Percentiles rank a stretch among this genome's conserved stretches.
phyloP scores from a whole-genome alignment of 2,329 filamentous ascomycete genomes.

The Chaetomiaceae sp. region DNA sequence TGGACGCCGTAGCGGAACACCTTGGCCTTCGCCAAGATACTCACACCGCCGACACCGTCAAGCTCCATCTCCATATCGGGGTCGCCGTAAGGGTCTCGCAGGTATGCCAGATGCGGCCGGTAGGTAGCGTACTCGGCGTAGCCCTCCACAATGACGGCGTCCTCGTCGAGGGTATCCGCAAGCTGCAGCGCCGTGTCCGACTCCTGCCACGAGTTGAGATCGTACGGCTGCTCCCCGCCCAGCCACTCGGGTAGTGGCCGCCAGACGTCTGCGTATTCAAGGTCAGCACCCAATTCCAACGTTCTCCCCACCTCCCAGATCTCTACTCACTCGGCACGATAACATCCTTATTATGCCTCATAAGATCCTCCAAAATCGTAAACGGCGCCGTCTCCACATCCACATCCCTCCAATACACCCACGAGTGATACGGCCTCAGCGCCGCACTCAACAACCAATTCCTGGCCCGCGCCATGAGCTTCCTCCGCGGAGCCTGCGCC shows the following conservation, averaged over 20 bases:
- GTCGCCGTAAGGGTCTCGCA: constrained; percentile 94
- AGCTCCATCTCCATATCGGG: constrained; percentile 99
- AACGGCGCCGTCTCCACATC: constrained; percentile 97
- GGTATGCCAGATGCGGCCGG: constrained; percentile 93
- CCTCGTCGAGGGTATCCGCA: constrained; percentile 92
- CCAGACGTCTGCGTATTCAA: constrained; percentile 72
- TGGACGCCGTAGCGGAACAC: constrained; percentile 95
- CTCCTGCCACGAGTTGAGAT: constrained; percentile 98
- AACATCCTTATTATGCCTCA: constrained; percentile 98
- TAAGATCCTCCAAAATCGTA: constrained; percentile 94
- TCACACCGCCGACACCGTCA: constrained; percentile 94
- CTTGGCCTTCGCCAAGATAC: constrained; percentile 90
- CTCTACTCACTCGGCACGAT: constrained; percentile 89
- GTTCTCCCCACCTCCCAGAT: neutral
- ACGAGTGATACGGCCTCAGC: constrained; percentile 89
- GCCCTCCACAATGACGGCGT: constrained; percentile 97
- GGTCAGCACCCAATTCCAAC: constrained; percentile 1
- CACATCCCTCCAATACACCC: constrained; percentile 99
- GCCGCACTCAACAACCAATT: constrained; percentile 97
- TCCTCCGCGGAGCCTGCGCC: constrained; percentile 86
- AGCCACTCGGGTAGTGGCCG: constrained; percentile 98
- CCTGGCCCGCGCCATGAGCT: constrained; percentile 94
- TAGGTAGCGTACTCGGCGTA: constrained; percentile 99
- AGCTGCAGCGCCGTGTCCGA: constrained; percentile 93
- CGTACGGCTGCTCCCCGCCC: constrained; percentile 95